These are phyloP conservation scores for Rhodotorula sp. DNA, from an alignment of 1,284 basidiomycete species.

Conservation along the genomic window DNA sequence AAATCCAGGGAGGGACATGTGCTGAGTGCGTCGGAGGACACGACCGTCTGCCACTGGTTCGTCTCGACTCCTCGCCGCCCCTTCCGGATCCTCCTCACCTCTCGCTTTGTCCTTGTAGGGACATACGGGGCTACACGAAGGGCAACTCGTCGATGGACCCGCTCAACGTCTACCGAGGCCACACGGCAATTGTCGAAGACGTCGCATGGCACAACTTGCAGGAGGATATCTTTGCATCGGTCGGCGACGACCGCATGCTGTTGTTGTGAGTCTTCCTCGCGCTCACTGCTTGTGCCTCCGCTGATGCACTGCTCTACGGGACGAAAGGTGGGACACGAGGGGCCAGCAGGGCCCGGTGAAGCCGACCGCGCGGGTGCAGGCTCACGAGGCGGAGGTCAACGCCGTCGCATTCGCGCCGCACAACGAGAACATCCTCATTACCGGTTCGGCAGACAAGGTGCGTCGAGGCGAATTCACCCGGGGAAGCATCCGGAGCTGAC, in stretches of 20 bases:
- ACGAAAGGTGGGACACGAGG: constrained; percentile 84
- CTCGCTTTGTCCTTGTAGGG: constrained; percentile 57
- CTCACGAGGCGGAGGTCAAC: constrained; percentile 87
- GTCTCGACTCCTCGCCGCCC: constrained; percentile 40
- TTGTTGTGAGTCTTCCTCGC: constrained; percentile 65
- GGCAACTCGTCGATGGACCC: constrained; percentile 75
- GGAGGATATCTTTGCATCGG: constrained; percentile 86
- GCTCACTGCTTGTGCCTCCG: neutral
- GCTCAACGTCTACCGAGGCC: constrained; percentile 76
- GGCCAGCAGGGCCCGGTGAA: constrained; percentile 58
- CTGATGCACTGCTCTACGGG: neutral
- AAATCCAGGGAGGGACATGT: constrained; percentile 72
- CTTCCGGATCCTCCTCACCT: no score
- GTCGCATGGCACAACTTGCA: constrained; percentile 90
- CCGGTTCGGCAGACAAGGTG: constrained; percentile 92
- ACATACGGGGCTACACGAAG: constrained; percentile 85
- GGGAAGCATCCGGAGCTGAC: neutral
- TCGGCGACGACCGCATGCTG: constrained; percentile 94
- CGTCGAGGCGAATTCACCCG: constrained; percentile 30
- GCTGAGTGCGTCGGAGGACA: constrained; percentile 90
- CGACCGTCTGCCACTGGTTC: constrained; percentile 91
- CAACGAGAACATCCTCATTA: constrained; percentile 78
- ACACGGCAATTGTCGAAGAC: constrained; percentile 90
- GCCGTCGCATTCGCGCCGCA: constrained; percentile 86
- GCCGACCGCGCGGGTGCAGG: constrained; percentile 71